Evolutionary conservation across 2,329 filamentous ascomycete species (phyloP), one percentile per base, ranked within the genome.

Genomic region (Aspergillus sp.): DNA sequence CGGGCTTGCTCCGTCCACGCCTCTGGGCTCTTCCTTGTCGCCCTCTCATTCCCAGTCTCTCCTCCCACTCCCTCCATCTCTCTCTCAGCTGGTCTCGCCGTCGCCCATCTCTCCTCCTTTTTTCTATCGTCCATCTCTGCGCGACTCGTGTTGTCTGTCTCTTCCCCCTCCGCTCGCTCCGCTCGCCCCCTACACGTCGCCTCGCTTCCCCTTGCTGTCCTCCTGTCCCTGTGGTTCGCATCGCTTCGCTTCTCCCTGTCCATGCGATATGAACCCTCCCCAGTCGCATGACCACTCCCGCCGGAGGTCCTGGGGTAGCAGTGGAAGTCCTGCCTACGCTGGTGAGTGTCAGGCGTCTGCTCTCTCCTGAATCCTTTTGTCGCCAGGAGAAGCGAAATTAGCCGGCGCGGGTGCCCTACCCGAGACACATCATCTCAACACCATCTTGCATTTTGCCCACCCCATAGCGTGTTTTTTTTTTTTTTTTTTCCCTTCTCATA

Each of bases 231-330:
- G 27, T 7, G 49, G 21, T 39, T 61, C 21, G 15, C 21, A 17
- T 52, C 40, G 51, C 54, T 49, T 52, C 21, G 21, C 39, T 23
- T 44, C 49, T 24, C 53, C 44, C 19, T 19, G 27, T 31, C 19
- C 64, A 66, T 69, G 69, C 66, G 67, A 72, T 59, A 75, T 77
- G 73, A 71, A 73, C 61, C 69, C 67, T 51, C 66, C 71, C 37
- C 65, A 66, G 60, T 65, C 70, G 53, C 68, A 66, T 59, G 70
- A 75, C 57, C 68, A 68, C 51, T 62, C 60, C 52, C 73, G 70
- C 61, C 68, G 73, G 59, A 68, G 66, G 55, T 75, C 73, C 24
- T 65, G 72, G 61, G 73, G 72, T 49, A 74, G 72, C 58, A 70
- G 66, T 63, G 71, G 67, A 39, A 75, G 70, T 66, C 66, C 74